These are phyloP conservation scores for Mycena rosella DNA, from an alignment of 768 basidiomycete genomes.

Conservation along the genomic window DNA sequence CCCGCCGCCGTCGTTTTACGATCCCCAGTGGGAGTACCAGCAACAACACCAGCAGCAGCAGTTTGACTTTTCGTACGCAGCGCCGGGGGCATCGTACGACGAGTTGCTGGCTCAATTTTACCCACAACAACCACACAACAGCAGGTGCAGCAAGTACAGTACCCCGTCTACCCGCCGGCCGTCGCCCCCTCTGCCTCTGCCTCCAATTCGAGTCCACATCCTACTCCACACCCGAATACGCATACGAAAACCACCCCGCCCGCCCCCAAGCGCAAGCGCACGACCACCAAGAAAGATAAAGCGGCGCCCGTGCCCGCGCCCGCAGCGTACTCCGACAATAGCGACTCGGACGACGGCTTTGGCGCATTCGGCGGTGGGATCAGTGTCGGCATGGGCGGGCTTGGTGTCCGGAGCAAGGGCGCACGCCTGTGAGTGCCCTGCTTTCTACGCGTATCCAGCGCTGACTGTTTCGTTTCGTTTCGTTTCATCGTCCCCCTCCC, in stretches of 20 bases:
- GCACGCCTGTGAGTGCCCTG: conserved; percentile 33
- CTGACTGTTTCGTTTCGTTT: conserved; percentile 34
- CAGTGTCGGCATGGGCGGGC: conserved; percentile 60
- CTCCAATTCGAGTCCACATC: conserved; percentile 19
- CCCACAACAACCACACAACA: conserved; percentile 45
- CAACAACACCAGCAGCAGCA: conserved; percentile 17
- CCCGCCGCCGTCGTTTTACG: conserved; percentile 66
- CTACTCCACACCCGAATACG: not conserved
- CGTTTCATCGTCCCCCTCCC: conserved; percentile 4
- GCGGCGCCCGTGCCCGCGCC: conserved; percentile 36
- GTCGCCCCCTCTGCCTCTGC: conserved; percentile 29
- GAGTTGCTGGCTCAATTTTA: conserved; percentile 34
- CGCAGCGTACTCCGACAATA: conserved; percentile 42
- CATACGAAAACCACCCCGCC: conserved; percentile 23
- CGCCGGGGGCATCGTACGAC: conserved; percentile 36
- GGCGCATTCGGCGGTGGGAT: conserved; percentile 49
- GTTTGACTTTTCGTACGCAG: conserved; percentile 35
- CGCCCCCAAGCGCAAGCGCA: conserved; percentile 45
- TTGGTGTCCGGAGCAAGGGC: conserved; percentile 52
- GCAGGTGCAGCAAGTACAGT: conserved; percentile 2
- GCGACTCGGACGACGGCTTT: conserved; percentile 55
- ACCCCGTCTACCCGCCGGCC: conserved; percentile 34
- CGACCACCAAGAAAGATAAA: conserved; percentile 42
- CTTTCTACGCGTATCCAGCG: conserved; percentile 17
- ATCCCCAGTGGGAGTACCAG: conserved; percentile 43